Base-by-base conservation (phyloP, 805 yeast genomes). In the Schizosaccharomyces lindneri region DNA sequence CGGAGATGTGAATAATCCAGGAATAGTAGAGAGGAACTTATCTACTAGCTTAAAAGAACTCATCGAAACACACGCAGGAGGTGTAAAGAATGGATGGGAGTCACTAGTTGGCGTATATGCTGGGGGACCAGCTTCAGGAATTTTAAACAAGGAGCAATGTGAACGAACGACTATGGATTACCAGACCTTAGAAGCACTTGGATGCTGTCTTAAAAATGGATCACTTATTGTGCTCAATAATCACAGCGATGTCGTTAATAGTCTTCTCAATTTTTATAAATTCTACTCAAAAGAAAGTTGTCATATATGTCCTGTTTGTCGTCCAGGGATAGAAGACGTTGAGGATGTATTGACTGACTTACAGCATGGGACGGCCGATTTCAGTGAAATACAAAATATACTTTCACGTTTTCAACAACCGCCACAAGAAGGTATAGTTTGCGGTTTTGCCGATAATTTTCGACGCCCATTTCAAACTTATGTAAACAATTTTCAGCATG, bases 1-100 rank as follows among this genome's bases (percentile, higher is more conserved):
- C 15, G 95, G 95, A 59, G 90, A 87, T 70, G 95, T 87, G 66
- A 87, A 87, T 73, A 87, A 84, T 71, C 95, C 95, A 64, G 85
- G 94, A 78, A 86, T 93, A 11, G 89, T 87, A 64, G 95, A 87
- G 75, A 95, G 87, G 74, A 95, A 86, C 73, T 87, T 87, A 95
- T 85, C 95, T 1, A 85, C 87, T 66, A 87, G 95, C 41, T 78
- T 87, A 71, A 79, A 78, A 68, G 94, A 87, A 71, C 78, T 87
- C 65, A 77, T 87, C 66, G 95, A 87, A 71, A 84, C 80, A 71
- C 95, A 87, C 73, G 85, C 95, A 76, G 95, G 95, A 57, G 95
- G 95, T 70, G 80, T 87, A 64, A 81, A 79, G 68, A 95, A 95
- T 63, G 95, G 95, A 55, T 87, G 95, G 95, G 95, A 87, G 70